phyloP scores from a whole-genome alignment of 805 yeast genomes.

The Metschnikowia cubensis region DNA sequence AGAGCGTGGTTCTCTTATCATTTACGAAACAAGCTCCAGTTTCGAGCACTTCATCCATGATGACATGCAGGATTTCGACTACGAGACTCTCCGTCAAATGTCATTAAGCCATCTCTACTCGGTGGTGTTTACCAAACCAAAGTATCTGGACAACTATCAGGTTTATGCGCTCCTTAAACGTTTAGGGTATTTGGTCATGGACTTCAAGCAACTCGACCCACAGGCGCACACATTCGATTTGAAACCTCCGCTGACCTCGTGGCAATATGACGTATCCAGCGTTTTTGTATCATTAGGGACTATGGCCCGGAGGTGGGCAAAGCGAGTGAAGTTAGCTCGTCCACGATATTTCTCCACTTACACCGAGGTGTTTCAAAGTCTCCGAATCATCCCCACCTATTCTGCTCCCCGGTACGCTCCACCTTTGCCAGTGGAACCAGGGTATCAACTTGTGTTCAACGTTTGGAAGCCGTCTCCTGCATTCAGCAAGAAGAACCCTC shows the following conservation, averaged over 20 bases:
- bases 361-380: constrained; percentile 20
- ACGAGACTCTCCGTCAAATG: constrained; percentile 32
- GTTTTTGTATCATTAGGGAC: neutral
- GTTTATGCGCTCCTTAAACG: constrained; percentile 74
- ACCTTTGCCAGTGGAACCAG: constrained; percentile 6
- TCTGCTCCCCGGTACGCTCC: constrained; percentile 12
- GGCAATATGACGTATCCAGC: neutral
- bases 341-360: constrained; percentile 26
- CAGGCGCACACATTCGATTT: neutral
- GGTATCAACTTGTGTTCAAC: constrained; percentile 45
- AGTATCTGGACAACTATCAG: constrained; percentile 50
- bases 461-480: constrained; percentile 81
- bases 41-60: constrained; percentile 21
- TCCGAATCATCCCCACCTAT: constrained; percentile 20
- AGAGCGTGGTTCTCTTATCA: constrained; percentile 63
- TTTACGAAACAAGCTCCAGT: constrained; percentile 23
- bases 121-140: constrained; percentile 35
- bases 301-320: neutral
- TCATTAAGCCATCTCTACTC: constrained; percentile 65
- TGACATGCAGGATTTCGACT: constrained; percentile 22
- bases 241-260: neutral
- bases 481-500: constrained; percentile 68
- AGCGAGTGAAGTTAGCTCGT: neutral
- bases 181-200: constrained; percentile 62
- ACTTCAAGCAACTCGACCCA: constrained; percentile 7